A percentile compares a stretch with the other conserved stretches of the same genome.
Evolutionary conservation across 2,329 filamentous ascomycete genomes (phyloP).

Genomic region (Zymoseptoria brevis): DNA sequence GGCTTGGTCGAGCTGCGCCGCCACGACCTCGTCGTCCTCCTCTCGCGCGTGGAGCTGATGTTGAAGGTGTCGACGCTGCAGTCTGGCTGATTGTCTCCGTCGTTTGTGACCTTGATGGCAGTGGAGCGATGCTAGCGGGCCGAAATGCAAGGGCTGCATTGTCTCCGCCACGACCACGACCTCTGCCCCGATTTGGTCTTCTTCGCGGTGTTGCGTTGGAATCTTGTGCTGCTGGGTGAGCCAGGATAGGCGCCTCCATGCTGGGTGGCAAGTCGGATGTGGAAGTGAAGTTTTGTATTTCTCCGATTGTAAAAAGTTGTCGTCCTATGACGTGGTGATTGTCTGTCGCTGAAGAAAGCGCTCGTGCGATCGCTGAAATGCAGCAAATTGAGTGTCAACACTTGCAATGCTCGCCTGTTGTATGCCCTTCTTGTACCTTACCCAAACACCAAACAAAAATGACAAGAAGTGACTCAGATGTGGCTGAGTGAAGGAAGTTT

Average conservation of each 20-base stretch:
- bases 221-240: constrained; percentile 5
- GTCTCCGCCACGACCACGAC: constrained; percentile 19
- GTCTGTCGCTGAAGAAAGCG: no score
- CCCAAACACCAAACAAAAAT: neutral
- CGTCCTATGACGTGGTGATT: no score
- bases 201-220: constrained; percentile 3
- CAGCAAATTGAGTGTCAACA: neutral
- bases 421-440: neutral
- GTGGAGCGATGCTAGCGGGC: constrained; percentile 27
- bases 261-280: neutral
- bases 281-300: neutral
- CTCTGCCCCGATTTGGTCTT: constrained; percentile 23
- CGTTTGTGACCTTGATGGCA: constrained; percentile 7
- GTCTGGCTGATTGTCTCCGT: constrained; percentile 2
- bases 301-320: no score
- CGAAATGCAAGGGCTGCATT: constrained; percentile 23
- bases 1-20: constrained; percentile 3
- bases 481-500: neutral
- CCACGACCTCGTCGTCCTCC: constrained; percentile 20
- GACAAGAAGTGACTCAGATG: neutral
- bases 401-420: neutral
- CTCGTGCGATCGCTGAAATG: no score
- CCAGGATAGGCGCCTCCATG: constrained; percentile 8
- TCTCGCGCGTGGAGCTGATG: constrained; percentile 6
- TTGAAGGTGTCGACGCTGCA: constrained; percentile 1